Evolutionary conservation across 2,329 filamentous ascomycete species (phyloP).

Genomic region (Trichoderma arundinaceum): DNA sequence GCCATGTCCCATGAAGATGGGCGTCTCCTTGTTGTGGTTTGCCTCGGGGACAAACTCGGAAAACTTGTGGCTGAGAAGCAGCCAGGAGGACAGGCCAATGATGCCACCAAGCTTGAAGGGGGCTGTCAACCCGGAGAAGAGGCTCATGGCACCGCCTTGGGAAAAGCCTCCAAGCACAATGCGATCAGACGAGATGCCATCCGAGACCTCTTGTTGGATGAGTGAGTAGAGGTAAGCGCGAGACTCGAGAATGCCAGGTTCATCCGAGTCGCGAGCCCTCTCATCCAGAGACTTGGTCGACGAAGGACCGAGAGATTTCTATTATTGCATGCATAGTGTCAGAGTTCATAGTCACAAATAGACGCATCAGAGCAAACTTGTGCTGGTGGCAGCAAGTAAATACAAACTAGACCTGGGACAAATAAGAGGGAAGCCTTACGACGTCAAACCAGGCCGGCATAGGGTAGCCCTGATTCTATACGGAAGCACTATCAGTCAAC

Average conservation of each 20-base stretch:
- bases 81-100: constrained; percentile 81
- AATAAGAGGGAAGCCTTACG: constrained; percentile 48
- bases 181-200: constrained; percentile 77
- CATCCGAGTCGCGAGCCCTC: constrained; percentile 60
- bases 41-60: constrained; percentile 46
- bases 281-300: neutral
- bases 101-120: constrained; percentile 81
- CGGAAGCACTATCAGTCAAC: neutral
- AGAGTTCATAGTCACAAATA: neutral
- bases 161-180: constrained; percentile 88
- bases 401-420: neutral
- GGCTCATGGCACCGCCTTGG: constrained; percentile 84
- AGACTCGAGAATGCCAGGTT: constrained; percentile 73
- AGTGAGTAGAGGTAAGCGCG: constrained; percentile 78
- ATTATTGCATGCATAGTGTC: neutral
- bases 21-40: constrained; percentile 64
- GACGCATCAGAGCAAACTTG: neutral
- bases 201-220: constrained; percentile 77
- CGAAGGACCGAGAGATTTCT: constrained; percentile 46
- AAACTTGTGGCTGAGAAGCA: constrained; percentile 66
- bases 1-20: constrained; percentile 86
- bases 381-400: too few species aligned
- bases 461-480: constrained; percentile 72
- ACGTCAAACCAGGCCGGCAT: constrained; percentile 94
- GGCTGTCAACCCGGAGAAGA: constrained; percentile 79